Base-by-base conservation (phyloP, 225 moss, liverwort and hornwort genomes). In the Sphagnum tenellum region DNA sequence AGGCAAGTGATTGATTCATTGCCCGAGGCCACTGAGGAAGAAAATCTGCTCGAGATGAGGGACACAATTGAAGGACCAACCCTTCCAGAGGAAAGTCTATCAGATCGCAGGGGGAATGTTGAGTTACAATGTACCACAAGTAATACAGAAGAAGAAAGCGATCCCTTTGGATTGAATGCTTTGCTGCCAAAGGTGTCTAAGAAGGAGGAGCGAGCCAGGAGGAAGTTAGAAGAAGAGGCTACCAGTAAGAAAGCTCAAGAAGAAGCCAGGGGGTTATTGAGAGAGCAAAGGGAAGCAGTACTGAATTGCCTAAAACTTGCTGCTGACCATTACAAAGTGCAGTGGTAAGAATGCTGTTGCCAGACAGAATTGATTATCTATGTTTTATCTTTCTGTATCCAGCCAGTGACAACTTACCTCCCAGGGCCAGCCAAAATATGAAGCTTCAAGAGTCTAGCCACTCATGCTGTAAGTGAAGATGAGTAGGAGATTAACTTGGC, bases 151-250 rank as follows among this genome's bases (percentile, higher is more conserved):
- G 79, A 74, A 70, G 96, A 92, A 71, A 92, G 83, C 82, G 96
- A 96, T 70, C 96, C 96, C 11, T 96, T 96, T 80, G 96, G 96
- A 11, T 78, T 96, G 73, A 96, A 88, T 81, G 92, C 96, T 65
- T 89, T 96, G 73, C 75, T 96, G 68, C 92, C 96, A 63, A 89
- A 81, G 80, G 76, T 82, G 53, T 88, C 96, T 44, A 96, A 86
- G 75, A 96, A 87, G 69, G 96, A 90, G 61, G 96, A 96, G 79
- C 85, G 80, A 49, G 75, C 79, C 63, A 90, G 82, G 60, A 90
- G 87, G 78, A 96, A 87, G 69, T 68, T 73, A 63, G 85, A 90
- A 56, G 96, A 81, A 57, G 90, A 96, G 72, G 88, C 90, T 49
- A 85, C 90, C 8, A 79, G 55, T 57, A 79, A 72, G 62, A 81